A percentile compares a stretch with the other conserved stretches of the same genome.
Conservation (phyloP, 176 grass and related monocot species). For the Musa beccarii region DNA sequence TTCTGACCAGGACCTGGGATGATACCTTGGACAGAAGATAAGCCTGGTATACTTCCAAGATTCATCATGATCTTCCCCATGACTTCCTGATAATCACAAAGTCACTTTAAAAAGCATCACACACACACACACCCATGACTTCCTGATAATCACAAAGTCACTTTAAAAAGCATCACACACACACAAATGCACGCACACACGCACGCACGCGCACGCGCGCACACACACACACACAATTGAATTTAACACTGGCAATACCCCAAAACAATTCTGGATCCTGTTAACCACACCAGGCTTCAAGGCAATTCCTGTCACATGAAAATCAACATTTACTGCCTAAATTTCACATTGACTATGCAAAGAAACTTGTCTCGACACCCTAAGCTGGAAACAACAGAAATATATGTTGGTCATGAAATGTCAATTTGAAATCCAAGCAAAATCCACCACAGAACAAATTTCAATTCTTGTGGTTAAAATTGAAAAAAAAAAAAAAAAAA, state of each 20-base stretch:
- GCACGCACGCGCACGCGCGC: no score
- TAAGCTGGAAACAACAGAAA: not conserved
- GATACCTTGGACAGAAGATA: conserved; percentile 1
- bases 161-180: not conserved
- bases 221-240: not conserved
- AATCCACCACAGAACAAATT: not conserved
- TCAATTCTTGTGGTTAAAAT: not conserved
- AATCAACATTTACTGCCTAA: not conserved
- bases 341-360: not conserved
- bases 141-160: not conserved
- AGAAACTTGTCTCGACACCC: not conserved
- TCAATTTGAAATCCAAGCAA: not conserved
- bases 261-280: conserved; percentile 1
- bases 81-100: not conserved
- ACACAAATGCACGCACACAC: no score
- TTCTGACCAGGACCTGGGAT: conserved; percentile 12
- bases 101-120: not conserved
- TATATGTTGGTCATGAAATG: no score
- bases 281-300: conserved; percentile 14
- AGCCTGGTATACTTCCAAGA: not conserved
- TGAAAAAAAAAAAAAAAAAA: not conserved
- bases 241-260: not conserved
- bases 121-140: not conserved
- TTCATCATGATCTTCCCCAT: conserved; percentile 5
- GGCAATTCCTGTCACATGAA: conserved; percentile 9